Percentiles rank a stretch among this genome's conserved stretches.
phyloP scores from a whole-genome alignment of 768 basidiomycete species.

The Hygrocybe punicea region DNA sequence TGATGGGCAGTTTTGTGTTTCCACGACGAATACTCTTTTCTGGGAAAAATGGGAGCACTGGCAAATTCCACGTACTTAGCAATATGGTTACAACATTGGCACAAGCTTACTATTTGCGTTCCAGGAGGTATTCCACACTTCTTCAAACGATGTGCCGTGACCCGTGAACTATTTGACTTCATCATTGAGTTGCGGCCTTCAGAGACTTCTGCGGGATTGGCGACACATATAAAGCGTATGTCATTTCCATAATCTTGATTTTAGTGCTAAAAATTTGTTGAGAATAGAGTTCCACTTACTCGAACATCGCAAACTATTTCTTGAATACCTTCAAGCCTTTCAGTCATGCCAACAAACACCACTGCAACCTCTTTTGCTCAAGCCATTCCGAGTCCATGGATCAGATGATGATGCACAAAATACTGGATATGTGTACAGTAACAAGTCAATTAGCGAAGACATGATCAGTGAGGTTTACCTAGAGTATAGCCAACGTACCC shows the following conservation, averaged over 20 bases:
- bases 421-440: background rate
- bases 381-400: background rate
- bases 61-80: conserved; percentile 5
- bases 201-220: conserved; percentile 1
- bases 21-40: conserved; percentile 2
- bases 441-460: background rate
- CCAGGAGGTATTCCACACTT: conserved; percentile 2
- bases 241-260: background rate
- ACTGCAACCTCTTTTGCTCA: background rate
- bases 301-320: background rate
- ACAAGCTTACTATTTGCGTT: background rate
- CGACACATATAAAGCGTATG: conserved; percentile 3
- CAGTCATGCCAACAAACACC: background rate
- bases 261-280: background rate
- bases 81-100: background rate
- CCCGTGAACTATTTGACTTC: background rate
- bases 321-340: background rate
- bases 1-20: background rate
- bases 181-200: background rate
- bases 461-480: background rate
- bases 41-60: background rate
- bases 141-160: background rate
- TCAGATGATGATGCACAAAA: no score
- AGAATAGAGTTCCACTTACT: background rate
- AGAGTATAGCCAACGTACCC: background rate